Conservation (phyloP, 768 basidiomycete genomes). For the Leucocoprinus birnbaumii region DNA sequence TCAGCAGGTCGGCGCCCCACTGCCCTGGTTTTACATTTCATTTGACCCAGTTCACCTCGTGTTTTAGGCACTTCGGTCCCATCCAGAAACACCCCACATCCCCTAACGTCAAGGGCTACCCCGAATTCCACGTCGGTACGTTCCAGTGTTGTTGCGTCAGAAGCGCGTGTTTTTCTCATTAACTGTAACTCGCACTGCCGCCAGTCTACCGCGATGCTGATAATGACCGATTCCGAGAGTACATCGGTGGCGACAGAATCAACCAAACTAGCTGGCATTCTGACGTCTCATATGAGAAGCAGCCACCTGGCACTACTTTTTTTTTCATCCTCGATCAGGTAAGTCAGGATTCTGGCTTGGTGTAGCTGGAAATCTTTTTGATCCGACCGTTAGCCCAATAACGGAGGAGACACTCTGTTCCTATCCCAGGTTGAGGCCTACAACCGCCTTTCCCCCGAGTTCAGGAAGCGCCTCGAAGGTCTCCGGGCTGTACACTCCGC, state of each 20-base stretch:
- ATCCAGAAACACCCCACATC: conserved; percentile 46
- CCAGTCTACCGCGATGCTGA: conserved; percentile 49
- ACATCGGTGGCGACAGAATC: conserved; percentile 37
- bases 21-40: not conserved
- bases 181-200: not conserved
- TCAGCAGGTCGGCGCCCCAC: conserved; percentile 32
- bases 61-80: conserved; percentile 39
- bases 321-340: conserved; percentile 53
- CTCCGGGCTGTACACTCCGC: conserved; percentile 56
- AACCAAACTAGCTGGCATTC: conserved; percentile 51
- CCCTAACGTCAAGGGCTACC: conserved; percentile 51
- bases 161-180: not conserved
- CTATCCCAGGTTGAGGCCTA: conserved; percentile 57
- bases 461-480: conserved; percentile 56
- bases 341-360: too few relatives aligned
- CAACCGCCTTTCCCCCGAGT: conserved; percentile 53
- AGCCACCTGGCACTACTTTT: conserved; percentile 53
- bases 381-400: conserved; percentile 9
- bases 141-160: not conserved
- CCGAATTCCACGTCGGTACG: conserved; percentile 57
- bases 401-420: conserved; percentile 56
- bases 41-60: not conserved
- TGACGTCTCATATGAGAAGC: conserved; percentile 56
- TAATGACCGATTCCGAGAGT: conserved; percentile 40
- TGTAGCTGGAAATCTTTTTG: too few relatives aligned